Conservation (phyloP, 2,329 filamentous ascomycete genomes). For the Xylariaceae sp. region DNA sequence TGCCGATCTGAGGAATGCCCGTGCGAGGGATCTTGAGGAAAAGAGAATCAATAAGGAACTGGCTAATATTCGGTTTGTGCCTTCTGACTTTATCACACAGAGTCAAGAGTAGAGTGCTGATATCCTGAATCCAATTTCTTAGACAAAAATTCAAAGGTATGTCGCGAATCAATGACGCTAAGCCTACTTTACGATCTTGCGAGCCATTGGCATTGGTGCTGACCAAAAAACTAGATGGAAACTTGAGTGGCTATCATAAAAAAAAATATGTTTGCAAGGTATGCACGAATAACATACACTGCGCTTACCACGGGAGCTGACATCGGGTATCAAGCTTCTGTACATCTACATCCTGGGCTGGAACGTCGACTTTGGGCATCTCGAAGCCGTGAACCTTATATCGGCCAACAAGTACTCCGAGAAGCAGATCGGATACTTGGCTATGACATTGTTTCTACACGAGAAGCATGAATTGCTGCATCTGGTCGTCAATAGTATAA, state of each 20-base stretch:
- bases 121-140: conserved; percentile 11
- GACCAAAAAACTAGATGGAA: conserved; percentile 60
- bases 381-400: conserved; percentile 96
- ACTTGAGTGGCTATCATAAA: conserved; percentile 92
- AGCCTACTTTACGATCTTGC: conserved; percentile 4
- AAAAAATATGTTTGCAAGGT: conserved; percentile 99
- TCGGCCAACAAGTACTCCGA: conserved; percentile 97
- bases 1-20: conserved; percentile 89
- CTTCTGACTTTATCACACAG: neutral
- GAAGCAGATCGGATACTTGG: conserved; percentile 98
- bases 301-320: conserved; percentile 15
- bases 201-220: conserved; percentile 7
- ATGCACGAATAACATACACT: conserved; percentile 9
- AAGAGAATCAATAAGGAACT: conserved; percentile 99
- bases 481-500: conserved; percentile 95
- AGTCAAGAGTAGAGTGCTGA: conserved; percentile 9
- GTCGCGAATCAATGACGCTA: conserved; percentile 9
- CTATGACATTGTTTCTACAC: conserved; percentile 94
- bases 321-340: conserved; percentile 56
- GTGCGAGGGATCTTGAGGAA: conserved; percentile 93
- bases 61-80: conserved; percentile 79
- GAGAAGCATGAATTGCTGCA: conserved; percentile 96
- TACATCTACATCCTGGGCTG: conserved; percentile 99
- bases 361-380: conserved; percentile 98
- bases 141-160: conserved; percentile 90